phyloP scores from a whole-genome alignment of 331 rosid species.

The Quercus phellos region DNA sequence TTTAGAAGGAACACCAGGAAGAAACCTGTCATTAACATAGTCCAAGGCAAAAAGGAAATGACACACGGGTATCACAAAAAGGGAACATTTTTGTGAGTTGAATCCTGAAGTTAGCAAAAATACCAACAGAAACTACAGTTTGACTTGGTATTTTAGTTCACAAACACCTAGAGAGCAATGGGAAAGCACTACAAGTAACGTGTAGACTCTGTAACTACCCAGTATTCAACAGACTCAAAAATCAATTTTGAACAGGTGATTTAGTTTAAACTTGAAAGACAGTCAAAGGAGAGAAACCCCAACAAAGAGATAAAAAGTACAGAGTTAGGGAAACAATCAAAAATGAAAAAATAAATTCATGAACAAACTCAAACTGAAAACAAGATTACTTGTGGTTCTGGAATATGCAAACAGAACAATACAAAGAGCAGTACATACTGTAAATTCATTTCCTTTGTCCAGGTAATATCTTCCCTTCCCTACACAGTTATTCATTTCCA shows the following conservation, averaged over 20 bases:
- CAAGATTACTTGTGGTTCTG: constrained; percentile 22
- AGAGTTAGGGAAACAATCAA: not conserved
- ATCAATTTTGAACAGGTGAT: constrained; percentile 27
- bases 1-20: not conserved
- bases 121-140: not conserved
- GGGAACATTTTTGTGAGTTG: constrained; percentile 3
- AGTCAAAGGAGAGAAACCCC: constrained; percentile 24
- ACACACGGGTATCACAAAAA: not conserved
- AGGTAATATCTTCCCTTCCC: constrained; percentile 13
- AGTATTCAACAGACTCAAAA: constrained; percentile 23
- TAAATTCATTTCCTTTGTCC: constrained; percentile 17
- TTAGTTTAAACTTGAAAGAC: constrained; percentile 30
- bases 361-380: constrained; percentile 34
- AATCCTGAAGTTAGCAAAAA: not conserved
- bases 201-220: constrained; percentile 6
- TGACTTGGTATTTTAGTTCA: constrained; percentile 10
- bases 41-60: not conserved
- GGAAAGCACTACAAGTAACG: constrained; percentile 23
- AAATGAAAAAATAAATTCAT: constrained; percentile 11
- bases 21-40: not conserved
- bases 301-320: not conserved
- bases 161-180: constrained; percentile 22
- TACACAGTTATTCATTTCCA: constrained; percentile 19
- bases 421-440: constrained; percentile 10
- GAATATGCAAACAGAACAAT: constrained; percentile 30